phyloP scores from a whole-genome alignment of 306 rosid genomes.

The Carpinus viminea region DNA sequence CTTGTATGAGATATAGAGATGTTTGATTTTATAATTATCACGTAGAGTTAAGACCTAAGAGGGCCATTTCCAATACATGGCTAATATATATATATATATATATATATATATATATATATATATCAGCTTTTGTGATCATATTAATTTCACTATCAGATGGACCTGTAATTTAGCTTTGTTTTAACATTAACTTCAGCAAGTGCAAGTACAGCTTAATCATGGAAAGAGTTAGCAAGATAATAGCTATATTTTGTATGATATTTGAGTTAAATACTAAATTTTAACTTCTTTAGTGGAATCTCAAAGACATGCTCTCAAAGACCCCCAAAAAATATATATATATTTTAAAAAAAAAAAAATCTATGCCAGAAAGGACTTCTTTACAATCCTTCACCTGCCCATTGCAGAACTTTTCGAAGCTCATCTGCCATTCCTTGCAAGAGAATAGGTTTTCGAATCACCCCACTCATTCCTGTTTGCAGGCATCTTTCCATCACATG shows the following conservation, averaged over 20 bases:
- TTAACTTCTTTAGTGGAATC: slow-evolving; percentile 16
- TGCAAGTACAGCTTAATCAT: not conserved
- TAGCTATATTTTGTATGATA: slow-evolving; percentile 22
- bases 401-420: slow-evolving; percentile 54
- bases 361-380: not conserved
- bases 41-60: too few species aligned
- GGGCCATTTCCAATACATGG: not conserved
- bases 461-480: slow-evolving; percentile 73
- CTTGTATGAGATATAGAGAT: too few species aligned
- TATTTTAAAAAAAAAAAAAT: not conserved
- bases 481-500: slow-evolving; percentile 66
- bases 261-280: slow-evolving; percentile 1
- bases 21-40: too few species aligned
- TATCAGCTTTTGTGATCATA: not conserved
- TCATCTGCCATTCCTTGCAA: slow-evolving; percentile 65
- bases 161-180: not conserved
- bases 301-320: slow-evolving; percentile 14
- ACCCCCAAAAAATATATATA: not conserved
- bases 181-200: not conserved
- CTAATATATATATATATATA: not conserved
- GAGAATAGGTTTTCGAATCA: slow-evolving; percentile 68
- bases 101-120: not conserved
- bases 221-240: slow-evolving; percentile 18
- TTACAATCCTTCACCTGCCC: slow-evolving; percentile 53
- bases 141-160: not conserved